These are phyloP conservation scores for Xylaria arbuscula DNA, from an alignment of 2,329 filamentous ascomycete species.

Conservation along the genomic window DNA sequence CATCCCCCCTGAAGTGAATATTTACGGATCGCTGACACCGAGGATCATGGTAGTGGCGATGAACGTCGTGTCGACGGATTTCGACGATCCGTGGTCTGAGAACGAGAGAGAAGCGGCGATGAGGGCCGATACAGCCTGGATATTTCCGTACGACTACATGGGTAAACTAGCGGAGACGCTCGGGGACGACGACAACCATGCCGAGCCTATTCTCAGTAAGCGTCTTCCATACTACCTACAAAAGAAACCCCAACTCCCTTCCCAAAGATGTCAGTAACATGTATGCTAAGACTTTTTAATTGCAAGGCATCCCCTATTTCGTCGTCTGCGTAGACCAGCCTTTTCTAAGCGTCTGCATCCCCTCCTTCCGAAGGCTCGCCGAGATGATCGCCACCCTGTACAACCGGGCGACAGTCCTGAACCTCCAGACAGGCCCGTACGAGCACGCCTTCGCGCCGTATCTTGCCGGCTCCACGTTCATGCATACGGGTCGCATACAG, in stretches of 20 bases:
- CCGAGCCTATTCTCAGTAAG: slow-evolving; percentile 7
- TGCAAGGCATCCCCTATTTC: slow-evolving; percentile 5
- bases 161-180: neutral
- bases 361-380: neutral
- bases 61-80: neutral
- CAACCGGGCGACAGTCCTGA: neutral
- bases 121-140: neutral
- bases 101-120: neutral
- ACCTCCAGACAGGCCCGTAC: neutral
- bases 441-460: neutral
- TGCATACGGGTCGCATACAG: neutral
- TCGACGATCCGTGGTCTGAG: slow-evolving; percentile 11
- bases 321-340: neutral
- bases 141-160: slow-evolving; percentile 2
- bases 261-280: neutral
- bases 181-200: neutral
- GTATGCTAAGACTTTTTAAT: neutral
- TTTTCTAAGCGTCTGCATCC: slow-evolving; percentile 1
- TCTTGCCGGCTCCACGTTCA: neutral
- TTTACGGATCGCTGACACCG: neutral
- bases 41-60: neutral
- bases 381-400: neutral
- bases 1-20: neutral
- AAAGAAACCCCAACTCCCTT: neutral
- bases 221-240: neutral